Evolutionary conservation across 148 eudicot species (phyloP).

Genomic region (Diospyros lotus): DNA sequence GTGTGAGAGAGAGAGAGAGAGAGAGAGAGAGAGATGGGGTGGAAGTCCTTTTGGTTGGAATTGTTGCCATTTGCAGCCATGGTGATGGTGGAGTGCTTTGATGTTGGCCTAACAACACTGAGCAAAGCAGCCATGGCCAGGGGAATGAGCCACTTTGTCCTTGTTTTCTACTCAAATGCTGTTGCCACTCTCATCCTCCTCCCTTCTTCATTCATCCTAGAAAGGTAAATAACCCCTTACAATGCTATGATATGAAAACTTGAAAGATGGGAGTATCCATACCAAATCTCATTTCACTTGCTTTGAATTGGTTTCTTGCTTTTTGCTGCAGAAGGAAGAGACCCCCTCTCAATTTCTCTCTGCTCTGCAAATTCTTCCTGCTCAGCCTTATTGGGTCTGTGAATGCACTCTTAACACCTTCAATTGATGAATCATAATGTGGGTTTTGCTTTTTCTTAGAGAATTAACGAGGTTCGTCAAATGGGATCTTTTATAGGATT

Average conservation of each 20-base stretch:
- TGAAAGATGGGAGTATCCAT: not conserved
- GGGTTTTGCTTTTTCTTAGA: not conserved
- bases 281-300: not conserved
- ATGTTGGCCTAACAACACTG: slow-evolving; percentile 38
- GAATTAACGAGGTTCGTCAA: slow-evolving; percentile 1
- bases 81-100: slow-evolving; percentile 29
- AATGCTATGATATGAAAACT: not conserved
- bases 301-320: not conserved
- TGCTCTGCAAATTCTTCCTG: slow-evolving; percentile 35
- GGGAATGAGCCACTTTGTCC: slow-evolving; percentile 42
- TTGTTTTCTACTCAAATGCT: slow-evolving; percentile 44
- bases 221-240: slow-evolving; percentile 11
- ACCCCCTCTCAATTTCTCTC: slow-evolving; percentile 30
- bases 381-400: slow-evolving; percentile 39
- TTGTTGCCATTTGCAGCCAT: slow-evolving; percentile 31
- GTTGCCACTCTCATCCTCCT: slow-evolving; percentile 37
- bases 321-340: slow-evolving; percentile 18
- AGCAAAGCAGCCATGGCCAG: slow-evolving; percentile 51
- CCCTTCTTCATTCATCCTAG: slow-evolving; percentile 25
- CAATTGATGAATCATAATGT: not conserved
- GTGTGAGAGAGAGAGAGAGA: not conserved
- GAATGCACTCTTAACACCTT: not conserved
- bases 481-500: slow-evolving; percentile 12
- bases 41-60: not conserved
- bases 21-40: slow-evolving; percentile 14